A percentile compares a stretch with the other conserved stretches of the same genome.
Conservation (phyloP, 768 basidiomycete genomes). For the Suillus hirtellus region DNA sequence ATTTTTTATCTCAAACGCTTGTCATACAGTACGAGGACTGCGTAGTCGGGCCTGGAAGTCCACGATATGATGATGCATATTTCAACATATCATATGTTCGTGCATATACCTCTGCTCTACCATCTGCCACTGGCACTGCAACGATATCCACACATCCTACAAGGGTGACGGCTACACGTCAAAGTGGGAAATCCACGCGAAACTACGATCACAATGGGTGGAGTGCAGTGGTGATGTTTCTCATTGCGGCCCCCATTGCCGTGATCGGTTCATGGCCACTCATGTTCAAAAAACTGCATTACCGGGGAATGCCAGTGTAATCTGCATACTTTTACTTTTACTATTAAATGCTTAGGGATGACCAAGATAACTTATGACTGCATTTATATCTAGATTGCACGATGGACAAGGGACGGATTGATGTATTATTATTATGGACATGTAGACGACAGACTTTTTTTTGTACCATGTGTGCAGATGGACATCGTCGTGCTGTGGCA, state of each 20-base stretch:
- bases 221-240: not conserved
- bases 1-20: not conserved
- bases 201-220: not conserved
- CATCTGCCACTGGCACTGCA: conserved; percentile 13
- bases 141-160: not conserved
- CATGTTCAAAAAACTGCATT: not conserved
- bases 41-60: conserved; percentile 54
- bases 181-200: not conserved
- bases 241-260: conserved; percentile 6
- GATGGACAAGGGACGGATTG: not conserved
- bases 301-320: not conserved
- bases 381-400: not conserved
- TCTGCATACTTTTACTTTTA: not conserved
- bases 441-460: no score
- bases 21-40: conserved; percentile 48
- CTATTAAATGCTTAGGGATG: not conserved
- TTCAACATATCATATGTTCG: conserved; percentile 71
- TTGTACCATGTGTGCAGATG: not conserved
- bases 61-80: conserved; percentile 58
- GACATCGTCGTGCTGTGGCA: no score
- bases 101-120: conserved; percentile 44
- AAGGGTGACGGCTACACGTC: not conserved
- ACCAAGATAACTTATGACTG: not conserved
- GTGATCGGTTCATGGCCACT: conserved; percentile 7
- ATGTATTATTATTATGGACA: not conserved